Base-by-base conservation (phyloP, 352 stramenopile genomes). In the Globisporangium alternatum region DNA sequence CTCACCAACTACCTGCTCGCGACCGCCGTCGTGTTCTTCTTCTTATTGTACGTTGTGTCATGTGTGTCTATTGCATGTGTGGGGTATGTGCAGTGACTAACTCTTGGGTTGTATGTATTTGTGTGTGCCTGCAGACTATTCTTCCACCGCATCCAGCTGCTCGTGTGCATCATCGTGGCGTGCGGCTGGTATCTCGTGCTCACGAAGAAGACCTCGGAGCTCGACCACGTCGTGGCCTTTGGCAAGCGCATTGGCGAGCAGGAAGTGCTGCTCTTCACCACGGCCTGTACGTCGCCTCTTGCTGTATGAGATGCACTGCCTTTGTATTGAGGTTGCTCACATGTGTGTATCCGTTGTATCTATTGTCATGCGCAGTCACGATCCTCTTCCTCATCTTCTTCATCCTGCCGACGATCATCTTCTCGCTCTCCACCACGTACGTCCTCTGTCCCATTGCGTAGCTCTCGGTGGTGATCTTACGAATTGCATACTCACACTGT, bases 381-480 rank as follows among this genome's bases (percentile, higher is more conserved):
- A 74, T 86, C 61, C 75, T 90, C 45, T 90, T 90, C 60, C 67
- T 90, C 37, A 71, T 90, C 25, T 88, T 89, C 71, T 89, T 89
- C 68, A 84, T 90, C 44, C 66, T 90, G 22, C 81, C 81, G 22
- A 85, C 74, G 9, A 83, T 90, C 56, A 64, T 90, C 57, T 88
- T 90, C 58, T 80, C 79, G 51, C 64, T 90, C 9, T 88, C 81
- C 19, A 72, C 80, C 59, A 86, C 76, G 81, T 90, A 74, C 64
- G 77, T 72, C 39, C 1, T 47, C 2, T 62, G 6, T 58, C 48
- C 19, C 15, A 28, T 35, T 22, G 5, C 13, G 21, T 56, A 53
- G 21, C 25, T 47, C 12, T 31, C 31, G 4, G 4, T 45, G 13
- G 9, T 31, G 19, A 58, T 19, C 10, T 4, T 12, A 53, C 17